Evolutionary conservation across 352 stramenopile genomes (phyloP), one percentile per base, ranked within the genome.

Genomic region (Phytophthora fragariae): DNA sequence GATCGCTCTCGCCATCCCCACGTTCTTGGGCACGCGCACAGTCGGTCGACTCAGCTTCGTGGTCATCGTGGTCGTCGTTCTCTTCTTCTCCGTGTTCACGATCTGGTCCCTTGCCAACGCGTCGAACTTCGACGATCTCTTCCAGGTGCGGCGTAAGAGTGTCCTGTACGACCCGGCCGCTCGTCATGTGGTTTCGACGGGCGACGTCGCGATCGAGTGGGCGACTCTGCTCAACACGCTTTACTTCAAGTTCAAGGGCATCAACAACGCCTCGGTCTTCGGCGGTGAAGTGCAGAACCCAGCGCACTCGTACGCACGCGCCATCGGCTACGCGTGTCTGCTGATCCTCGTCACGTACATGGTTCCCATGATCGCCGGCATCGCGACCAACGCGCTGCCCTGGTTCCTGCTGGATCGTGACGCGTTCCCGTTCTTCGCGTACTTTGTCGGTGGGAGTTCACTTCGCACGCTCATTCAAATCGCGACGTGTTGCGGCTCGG

Each of bases 211-310:
- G 0, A 91, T 93, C 62, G 57, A 97, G 5, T 98, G 93, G 93
- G 57, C 77, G 11, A 85, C 85, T 1, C 89, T 95, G 29, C 60
- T 99, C 8, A 99, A 98, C 76, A 97, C 96, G 31, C 77, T 99
- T 41, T 99, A 98, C 80, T 99, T 96, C 95, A 98, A 98, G 78
- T 93, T 97, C 52, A 98, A 99, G 72, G 95, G 92, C 31, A 98
- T 98, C 72, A 91, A 98, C 71, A 92, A 85, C 62, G 90, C 90
- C 2, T 97, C 92, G 0, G 88, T 90, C 5, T 98, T 98, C 69
- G 94, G 92, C 5, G 93, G 86, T 2, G 93, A 99, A 61, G 90
- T 98, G 11, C 72, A 89, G 9, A 92, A 97, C 74, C 94, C 94
- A 0, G 88, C 81, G 2, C 81, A 76, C 11, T 89, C 86, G 2